Evolutionary conservation across 2,329 filamentous ascomycete genomes (phyloP).

Genomic region (Tolypocladium capitatum): DNA sequence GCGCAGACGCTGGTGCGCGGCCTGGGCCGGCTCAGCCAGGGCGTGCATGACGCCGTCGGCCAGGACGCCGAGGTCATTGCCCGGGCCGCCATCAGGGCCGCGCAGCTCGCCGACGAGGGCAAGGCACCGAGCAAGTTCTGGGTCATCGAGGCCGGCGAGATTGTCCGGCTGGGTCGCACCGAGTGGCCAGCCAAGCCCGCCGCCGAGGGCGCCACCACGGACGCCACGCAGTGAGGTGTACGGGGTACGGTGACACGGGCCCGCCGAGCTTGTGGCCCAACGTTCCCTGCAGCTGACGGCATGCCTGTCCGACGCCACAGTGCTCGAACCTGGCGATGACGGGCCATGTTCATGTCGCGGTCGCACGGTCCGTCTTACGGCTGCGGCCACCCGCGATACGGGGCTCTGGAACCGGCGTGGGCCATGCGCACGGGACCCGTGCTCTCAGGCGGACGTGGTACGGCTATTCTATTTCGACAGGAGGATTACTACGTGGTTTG

Average conservation of each 20-base stretch:
- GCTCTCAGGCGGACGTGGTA: not conserved
- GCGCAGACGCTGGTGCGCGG: conserved; percentile 40
- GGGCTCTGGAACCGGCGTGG: not conserved
- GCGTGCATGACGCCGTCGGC: conserved; percentile 51
- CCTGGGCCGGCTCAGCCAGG: conserved; percentile 38
- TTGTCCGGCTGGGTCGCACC: conserved; percentile 51
- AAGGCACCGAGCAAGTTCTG: conserved; percentile 48
- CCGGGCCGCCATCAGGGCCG: conserved; percentile 50
- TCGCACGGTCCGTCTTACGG: not conserved
- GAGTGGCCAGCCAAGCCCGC: conserved; percentile 31
- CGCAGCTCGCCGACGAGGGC: conserved; percentile 41
- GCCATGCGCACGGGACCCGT: not conserved
- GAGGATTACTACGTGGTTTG: not conserved
- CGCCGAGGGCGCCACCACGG: not conserved
- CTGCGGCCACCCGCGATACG: not conserved
- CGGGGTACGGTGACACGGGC: not conserved
- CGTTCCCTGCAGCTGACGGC: not conserved
- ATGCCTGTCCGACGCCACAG: not conserved
- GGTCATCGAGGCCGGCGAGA: conserved; percentile 46
- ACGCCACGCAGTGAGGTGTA: not conserved
- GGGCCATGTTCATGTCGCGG: not conserved
- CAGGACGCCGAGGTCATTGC: conserved; percentile 66
- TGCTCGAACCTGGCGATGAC: not conserved
- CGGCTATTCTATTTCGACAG: not conserved
- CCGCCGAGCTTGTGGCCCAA: not conserved